These are phyloP conservation scores for Sabuloglossum arenarium DNA, from an alignment of 495 filamentous ascomycete species.

Conservation along the genomic window DNA sequence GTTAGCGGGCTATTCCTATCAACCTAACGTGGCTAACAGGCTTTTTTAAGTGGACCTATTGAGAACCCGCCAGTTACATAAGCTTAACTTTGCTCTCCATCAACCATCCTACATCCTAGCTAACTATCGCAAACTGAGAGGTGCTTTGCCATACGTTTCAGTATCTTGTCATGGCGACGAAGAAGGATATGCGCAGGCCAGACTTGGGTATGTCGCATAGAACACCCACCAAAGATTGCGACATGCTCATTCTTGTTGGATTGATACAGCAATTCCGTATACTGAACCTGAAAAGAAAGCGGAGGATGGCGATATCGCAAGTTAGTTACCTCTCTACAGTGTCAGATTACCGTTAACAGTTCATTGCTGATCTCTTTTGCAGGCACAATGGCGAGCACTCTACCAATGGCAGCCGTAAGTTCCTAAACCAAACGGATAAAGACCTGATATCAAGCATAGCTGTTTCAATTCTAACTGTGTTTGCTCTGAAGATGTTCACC, in stretches of 20 bases:
- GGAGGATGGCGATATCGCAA: conserved; percentile 30
- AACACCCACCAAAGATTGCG: not conserved
- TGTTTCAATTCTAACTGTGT: not conserved
- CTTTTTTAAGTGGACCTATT: too few species aligned
- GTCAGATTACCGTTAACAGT: conserved; percentile 22
- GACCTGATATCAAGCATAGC: not conserved
- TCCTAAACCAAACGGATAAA: too few species aligned
- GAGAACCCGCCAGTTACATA: too few species aligned
- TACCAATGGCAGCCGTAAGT: conserved; percentile 78
- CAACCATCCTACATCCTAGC: too few species aligned
- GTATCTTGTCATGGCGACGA: conserved; percentile 40
- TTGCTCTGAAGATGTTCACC: conserved; percentile 51
- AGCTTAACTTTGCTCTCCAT: too few species aligned
- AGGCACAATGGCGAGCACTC: conserved; percentile 58
- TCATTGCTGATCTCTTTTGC: conserved; percentile 7
- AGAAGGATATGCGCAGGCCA: conserved; percentile 69
- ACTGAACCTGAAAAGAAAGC: conserved; percentile 34
- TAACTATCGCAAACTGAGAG: too few species aligned
- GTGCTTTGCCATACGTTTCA: too few species aligned
- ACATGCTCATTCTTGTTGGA: not conserved
- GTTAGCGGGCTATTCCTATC: too few species aligned
- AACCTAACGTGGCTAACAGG: too few species aligned
- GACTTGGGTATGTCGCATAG: conserved; percentile 46
- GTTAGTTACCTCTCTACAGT: conserved; percentile 15
- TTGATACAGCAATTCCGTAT: conserved; percentile 35